Conservation (phyloP, 108 stramenopile species). For the Skeletonema tropicum region DNA sequence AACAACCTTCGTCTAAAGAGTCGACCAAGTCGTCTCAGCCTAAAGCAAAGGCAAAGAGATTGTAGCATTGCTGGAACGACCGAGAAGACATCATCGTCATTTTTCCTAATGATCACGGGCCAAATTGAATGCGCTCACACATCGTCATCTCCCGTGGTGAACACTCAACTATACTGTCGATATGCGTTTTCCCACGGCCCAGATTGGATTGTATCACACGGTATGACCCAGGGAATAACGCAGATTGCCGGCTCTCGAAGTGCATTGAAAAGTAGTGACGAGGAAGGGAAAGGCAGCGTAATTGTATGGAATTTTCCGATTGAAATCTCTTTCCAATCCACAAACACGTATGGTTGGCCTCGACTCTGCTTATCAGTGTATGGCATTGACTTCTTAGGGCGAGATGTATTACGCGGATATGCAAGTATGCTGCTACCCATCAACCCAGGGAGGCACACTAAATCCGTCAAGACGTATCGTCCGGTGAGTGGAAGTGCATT, state of each 20-base stretch:
- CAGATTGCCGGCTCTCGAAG: slow-evolving; percentile 41
- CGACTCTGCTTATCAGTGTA: slow-evolving; percentile 72
- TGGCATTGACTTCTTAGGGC: slow-evolving; percentile 77
- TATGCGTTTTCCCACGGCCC: slow-evolving; percentile 76
- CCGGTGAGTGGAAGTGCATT: slow-evolving; percentile 57
- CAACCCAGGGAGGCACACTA: slow-evolving; percentile 56
- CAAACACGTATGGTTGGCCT: slow-evolving; percentile 90
- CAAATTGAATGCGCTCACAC: slow-evolving; percentile 61
- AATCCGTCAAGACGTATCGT: slow-evolving; percentile 61
- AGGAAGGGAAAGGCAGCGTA: slow-evolving; percentile 27
- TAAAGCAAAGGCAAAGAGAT: background rate
- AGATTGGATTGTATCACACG: slow-evolving; percentile 80
- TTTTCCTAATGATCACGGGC: slow-evolving; percentile 64
- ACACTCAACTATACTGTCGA: slow-evolving; percentile 77
- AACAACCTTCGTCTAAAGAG: no score
- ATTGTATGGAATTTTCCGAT: slow-evolving; percentile 92
- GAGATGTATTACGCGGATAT: slow-evolving; percentile 82
- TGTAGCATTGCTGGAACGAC: background rate
- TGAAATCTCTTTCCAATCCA: slow-evolving; percentile 80
- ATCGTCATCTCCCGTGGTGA: slow-evolving; percentile 36
- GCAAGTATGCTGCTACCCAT: slow-evolving; percentile 76
- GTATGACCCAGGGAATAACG: slow-evolving; percentile 59
- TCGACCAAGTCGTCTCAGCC: background rate
- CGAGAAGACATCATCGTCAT: slow-evolving; percentile 36
- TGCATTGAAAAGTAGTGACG: slow-evolving; percentile 8